phyloP scores from a whole-genome alignment of 306 rosid genomes.

The Nissolia schottii region DNA sequence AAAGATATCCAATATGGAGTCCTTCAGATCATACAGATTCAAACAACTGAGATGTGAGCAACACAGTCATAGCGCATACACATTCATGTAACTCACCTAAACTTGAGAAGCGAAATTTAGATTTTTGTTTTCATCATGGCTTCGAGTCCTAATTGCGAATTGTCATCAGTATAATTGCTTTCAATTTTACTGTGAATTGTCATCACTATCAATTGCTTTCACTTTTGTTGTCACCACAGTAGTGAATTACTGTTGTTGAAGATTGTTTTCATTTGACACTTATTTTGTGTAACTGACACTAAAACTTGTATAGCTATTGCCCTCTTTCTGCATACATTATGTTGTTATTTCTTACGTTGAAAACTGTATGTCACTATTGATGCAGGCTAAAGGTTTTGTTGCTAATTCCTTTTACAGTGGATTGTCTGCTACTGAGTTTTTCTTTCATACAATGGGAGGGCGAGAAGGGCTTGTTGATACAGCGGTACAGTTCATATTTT shows the following conservation, averaged over 20 bases:
- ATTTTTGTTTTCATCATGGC: constrained; percentile 2
- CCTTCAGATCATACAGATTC: not conserved
- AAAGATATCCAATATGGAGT: not conserved
- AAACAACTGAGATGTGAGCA: not conserved
- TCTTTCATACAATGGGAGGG: constrained; percentile 97
- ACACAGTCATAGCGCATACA: not conserved
- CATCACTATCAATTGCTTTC: not conserved
- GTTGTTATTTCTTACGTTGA: constrained; percentile 9
- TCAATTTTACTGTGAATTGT: not conserved
- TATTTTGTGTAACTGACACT: not conserved
- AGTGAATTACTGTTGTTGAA: not conserved
- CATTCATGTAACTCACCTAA: not conserved
- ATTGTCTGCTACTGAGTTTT: constrained; percentile 91
- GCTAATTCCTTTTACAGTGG: constrained; percentile 91
- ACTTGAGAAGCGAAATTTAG: not conserved
- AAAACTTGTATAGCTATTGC: not conserved
- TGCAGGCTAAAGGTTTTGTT: constrained; percentile 97
- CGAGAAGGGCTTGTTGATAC: constrained; percentile 98
- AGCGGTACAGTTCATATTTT: constrained; percentile 49
- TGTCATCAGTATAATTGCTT: not conserved
- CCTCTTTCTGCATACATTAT: not conserved
- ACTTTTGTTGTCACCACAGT: constrained; percentile 1
- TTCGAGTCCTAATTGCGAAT: not conserved
- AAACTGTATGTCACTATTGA: constrained; percentile 19
- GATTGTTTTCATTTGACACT: not conserved